A percentile compares a stretch with the other conserved stretches of the same genome.
Evolutionary conservation across 2,329 filamentous ascomycete genomes (phyloP).

Genomic region (Rasamsonia emersonii): DNA sequence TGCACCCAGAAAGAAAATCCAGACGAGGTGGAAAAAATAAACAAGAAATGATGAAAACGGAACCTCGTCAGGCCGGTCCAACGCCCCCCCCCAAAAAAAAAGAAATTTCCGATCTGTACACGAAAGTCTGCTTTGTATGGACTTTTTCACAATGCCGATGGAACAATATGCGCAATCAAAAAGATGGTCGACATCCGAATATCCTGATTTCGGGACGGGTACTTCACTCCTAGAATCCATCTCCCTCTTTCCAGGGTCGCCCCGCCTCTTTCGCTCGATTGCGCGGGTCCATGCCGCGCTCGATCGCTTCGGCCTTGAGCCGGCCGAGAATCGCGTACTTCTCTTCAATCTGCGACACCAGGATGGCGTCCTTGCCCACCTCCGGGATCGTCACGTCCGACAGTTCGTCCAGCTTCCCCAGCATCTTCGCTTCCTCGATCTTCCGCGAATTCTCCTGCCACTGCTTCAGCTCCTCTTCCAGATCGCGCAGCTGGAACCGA

Average conservation of each 20-base stretch:
- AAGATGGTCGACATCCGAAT: no score
- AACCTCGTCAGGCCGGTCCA: no score
- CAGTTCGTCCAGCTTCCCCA: constrained; percentile 16
- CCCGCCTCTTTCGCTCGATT: constrained; percentile 46
- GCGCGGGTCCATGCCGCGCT: constrained; percentile 43
- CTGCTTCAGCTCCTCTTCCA: constrained; percentile 26
- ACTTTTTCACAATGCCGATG: no score
- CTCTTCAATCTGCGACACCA: constrained; percentile 36
- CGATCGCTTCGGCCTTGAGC: constrained; percentile 37
- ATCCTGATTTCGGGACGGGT: neutral
- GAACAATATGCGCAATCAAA: neutral
- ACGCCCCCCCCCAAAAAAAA: no score
- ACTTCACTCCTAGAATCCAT: constrained; percentile 39
- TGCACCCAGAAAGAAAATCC: no score
- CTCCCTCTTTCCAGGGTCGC: constrained; percentile 47
- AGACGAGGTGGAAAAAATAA: no score
- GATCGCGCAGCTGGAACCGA: constrained; percentile 33
- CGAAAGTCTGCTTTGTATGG: no score
- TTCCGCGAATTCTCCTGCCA: constrained; percentile 33
- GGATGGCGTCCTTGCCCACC: no score
- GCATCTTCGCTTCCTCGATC: constrained; percentile 18
- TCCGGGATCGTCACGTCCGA: constrained; percentile 29
- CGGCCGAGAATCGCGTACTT: constrained; percentile 35
- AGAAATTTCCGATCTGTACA: no score
- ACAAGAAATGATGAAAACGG: no score